Base-by-base conservation (phyloP, 2,329 filamentous ascomycete genomes). In the Ophiostoma montium region DNA sequence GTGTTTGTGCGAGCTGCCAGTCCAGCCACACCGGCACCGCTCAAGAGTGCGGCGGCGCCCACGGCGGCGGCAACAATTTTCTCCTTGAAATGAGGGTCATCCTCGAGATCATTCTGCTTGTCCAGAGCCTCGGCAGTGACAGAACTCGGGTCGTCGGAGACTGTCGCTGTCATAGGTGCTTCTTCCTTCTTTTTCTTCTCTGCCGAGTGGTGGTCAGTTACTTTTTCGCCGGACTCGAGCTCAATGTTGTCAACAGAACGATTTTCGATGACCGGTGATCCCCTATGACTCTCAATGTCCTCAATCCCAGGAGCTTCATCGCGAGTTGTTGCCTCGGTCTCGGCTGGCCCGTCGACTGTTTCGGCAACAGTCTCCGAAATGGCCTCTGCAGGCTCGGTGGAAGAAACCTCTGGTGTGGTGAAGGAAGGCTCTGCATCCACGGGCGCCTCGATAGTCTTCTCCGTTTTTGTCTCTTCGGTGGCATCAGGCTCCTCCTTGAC, bases 41-140 rank as follows among this genome's bases (percentile, higher is more conserved):
- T 53, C 53, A 54, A 41, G 0, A 53, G 38, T 5, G 49, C 53
- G 21, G 49, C 51, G 0, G 51, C 51, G 3, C 48, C 50, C 12
- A 54, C 27, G 7, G 51, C 53, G 0, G 38, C 47, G 2, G 36
- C 46, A 2, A 46, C 50, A 41, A 50, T 42, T 15, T 46, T 50
- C 21, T 50, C 47, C 13, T 41, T 43, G n/a, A 51, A 19, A 4
- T 42, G 35, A 1, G n/a, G 2, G n/a, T 48, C 47, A 1, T 50
- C 38, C 12, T 33, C 39, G n/a, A n/a, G n/a, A n/a, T n/a, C 23
- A 8, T 27, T 5, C 8, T 27, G 23, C 23, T 27, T 27, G 23
- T 27, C 23, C 23, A 27, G 23, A 27, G 23, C 23, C 23, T 27
- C 23, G 5, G 23, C 23, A 8, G 23, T 27, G 23, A 8, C 23